These are phyloP conservation scores for Sarcocystis neurona DNA, from an alignment of 169 alveolate genomes.

Conservation along the genomic window DNA sequence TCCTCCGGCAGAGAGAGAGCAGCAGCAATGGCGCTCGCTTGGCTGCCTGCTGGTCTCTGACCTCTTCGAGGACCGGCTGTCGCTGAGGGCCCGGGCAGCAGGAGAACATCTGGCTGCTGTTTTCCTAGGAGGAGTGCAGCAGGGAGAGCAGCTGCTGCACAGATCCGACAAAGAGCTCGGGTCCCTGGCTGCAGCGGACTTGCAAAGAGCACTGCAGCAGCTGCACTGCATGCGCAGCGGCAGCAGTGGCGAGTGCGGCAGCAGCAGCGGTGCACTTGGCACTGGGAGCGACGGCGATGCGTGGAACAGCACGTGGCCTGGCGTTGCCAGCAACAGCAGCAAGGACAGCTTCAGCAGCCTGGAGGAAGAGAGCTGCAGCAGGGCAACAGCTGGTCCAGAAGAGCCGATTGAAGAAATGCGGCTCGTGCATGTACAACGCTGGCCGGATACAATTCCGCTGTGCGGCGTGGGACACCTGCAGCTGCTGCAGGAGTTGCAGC, in stretches of 20 bases:
- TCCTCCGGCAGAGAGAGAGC: constrained; percentile 2
- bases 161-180: background rate
- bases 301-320: no score
- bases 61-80: constrained; percentile 31
- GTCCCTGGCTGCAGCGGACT: background rate
- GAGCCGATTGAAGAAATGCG: background rate
- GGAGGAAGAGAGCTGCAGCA: background rate
- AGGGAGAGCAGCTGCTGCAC: background rate
- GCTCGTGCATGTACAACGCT: constrained; percentile 15
- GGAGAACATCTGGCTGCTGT: background rate
- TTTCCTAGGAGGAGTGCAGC: background rate
- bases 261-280: no score
- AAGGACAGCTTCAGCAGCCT: background rate
- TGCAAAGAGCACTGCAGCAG: background rate
- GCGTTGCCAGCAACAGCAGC: no score
- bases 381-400: background rate
- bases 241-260: no score
- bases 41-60: constrained; percentile 47
- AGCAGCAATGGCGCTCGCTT: constrained; percentile 22
- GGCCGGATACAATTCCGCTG: constrained; percentile 21
- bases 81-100: background rate
- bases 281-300: no score
- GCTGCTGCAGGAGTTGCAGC: constrained; percentile 48
- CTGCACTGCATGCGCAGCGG: no score
- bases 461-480: background rate